Base-by-base conservation (phyloP, 1,284 basidiomycete species). In the Ganoderma sinense region DNA sequence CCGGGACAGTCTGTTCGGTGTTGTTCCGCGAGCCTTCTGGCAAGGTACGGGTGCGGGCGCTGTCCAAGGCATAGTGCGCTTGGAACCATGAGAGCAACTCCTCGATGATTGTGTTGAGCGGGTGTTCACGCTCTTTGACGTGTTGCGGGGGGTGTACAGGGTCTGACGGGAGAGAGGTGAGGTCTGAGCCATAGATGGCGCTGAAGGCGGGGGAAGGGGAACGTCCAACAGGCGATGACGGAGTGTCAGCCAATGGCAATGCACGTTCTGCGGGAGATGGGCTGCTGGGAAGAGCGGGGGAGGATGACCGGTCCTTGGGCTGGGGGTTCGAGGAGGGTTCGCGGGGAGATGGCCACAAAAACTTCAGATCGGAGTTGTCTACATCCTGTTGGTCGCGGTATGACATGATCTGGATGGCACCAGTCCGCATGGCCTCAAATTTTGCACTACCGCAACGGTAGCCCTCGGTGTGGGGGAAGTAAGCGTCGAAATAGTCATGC, bases 401-500 rank as follows among this genome's bases (percentile, higher is more conserved):
- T 0, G 20, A 4, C 14, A 4, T 41, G 10, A 64, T 48, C 3
- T 53, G 14, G n/a, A 62, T 53, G 33, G 7, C 1, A 26, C 51
- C 51, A 1, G 2, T 5, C 16, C 6, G 14, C 64, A 65, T 65
- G 5, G 64, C 53, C 0, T 26, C 53, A 16, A 18, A 6, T 29
- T 65, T 65, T 4, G 40, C 16, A 5, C 23, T 23, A 1, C 64
- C 55, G 20, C 51, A 39, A 2, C 20, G 23, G 40, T 41, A 43
- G 11, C 23, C 39, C 3, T 5, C 40, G 6, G 40, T 11, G 20
- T 31, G 13, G 13, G 14, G 5, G 26, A 40, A 20, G 55, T 16
- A 40, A 16, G 20, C 58, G 31, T 66, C 56, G 65, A 66, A 66
- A 33, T 59, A 66, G 14, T 66, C 31, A 5, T 23, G 14, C 13